A percentile compares a stretch with the other conserved stretches of the same genome.
These are phyloP conservation scores for Aureobasidium uvarum DNA, from an alignment of 2,329 filamentous ascomycete species.

Conservation along the genomic window DNA sequence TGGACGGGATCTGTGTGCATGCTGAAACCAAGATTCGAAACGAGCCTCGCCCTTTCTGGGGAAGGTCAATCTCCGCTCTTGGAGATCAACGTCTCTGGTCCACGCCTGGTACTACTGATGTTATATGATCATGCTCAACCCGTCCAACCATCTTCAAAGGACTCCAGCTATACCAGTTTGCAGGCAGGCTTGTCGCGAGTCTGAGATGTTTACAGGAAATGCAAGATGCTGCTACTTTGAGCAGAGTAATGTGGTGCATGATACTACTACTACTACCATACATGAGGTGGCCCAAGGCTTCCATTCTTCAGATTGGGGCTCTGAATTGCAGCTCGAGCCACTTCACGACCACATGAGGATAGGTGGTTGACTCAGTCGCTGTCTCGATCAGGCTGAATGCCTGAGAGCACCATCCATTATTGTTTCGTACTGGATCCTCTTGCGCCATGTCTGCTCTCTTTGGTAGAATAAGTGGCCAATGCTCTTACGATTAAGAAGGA, in stretches of 20 bases:
- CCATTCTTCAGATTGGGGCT: neutral
- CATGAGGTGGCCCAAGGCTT: neutral
- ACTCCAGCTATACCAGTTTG: neutral
- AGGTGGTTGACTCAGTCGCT: neutral
- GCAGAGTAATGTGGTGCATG: neutral
- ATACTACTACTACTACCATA: neutral
- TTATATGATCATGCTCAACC: neutral
- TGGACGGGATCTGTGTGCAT: neutral
- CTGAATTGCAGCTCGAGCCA: neutral
- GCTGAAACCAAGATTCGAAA: slow-evolving; percentile 14
- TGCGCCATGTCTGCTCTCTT: neutral
- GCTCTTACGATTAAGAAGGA: neutral
- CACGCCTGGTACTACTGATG: neutral
- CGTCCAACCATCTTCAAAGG: neutral
- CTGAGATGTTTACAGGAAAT: neutral
- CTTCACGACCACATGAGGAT: neutral
- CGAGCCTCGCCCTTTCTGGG: slow-evolving; percentile 5
- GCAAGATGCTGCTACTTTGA: neutral
- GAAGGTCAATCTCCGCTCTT: slow-evolving; percentile 11
- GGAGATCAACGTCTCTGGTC: neutral
- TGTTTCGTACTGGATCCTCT: neutral
- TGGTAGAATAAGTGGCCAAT: neutral
- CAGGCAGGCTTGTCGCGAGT: neutral
- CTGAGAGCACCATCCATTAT: neutral
- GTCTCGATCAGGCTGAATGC: neutral